Evolutionary conservation across 2,329 filamentous ascomycete genomes (phyloP).

Genomic region (Truncatella angustata): DNA sequence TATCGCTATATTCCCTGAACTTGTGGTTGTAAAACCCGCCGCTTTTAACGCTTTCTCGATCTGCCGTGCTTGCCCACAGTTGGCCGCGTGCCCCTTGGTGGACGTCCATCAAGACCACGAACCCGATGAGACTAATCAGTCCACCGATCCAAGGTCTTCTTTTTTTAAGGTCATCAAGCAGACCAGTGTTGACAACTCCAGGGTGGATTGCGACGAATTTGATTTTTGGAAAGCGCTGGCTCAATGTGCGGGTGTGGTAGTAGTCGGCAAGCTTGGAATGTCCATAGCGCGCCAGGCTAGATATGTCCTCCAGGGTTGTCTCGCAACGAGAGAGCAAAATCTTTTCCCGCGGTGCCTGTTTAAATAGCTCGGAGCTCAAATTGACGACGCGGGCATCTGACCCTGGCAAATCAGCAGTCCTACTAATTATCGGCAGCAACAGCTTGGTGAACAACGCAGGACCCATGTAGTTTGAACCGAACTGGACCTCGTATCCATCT

Average conservation of each 20-base stretch:
- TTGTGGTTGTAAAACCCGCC: constrained; percentile 33
- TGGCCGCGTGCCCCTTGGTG: constrained; percentile 15
- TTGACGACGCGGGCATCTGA: constrained; percentile 22
- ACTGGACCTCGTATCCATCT: constrained; percentile 5
- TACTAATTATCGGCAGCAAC: neutral
- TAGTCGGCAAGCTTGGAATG: constrained; percentile 38
- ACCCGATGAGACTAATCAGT: constrained; percentile 10
- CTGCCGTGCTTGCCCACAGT: constrained; percentile 35
- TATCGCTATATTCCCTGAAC: constrained; percentile 14
- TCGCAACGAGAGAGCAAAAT: neutral
- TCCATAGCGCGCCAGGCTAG: constrained; percentile 30
- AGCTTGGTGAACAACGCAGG: constrained; percentile 3
- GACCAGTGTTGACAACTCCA: constrained; percentile 35
- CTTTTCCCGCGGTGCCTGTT: neutral
- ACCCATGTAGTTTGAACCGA: constrained; percentile 1
- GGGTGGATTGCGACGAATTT: constrained; percentile 37
- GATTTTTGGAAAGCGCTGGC: constrained; percentile 34
- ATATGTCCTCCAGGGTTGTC: neutral
- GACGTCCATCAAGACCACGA: constrained; percentile 15
- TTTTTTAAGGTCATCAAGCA: constrained; percentile 18
- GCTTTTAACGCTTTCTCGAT: constrained; percentile 18
- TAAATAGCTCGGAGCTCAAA: constrained; percentile 8
- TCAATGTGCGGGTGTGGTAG: constrained; percentile 38
- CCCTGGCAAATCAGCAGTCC: constrained; percentile 18
- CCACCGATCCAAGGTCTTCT: constrained; percentile 8